Conservation (phyloP, 768 basidiomycete species). For the Naematelia aurantialba region DNA sequence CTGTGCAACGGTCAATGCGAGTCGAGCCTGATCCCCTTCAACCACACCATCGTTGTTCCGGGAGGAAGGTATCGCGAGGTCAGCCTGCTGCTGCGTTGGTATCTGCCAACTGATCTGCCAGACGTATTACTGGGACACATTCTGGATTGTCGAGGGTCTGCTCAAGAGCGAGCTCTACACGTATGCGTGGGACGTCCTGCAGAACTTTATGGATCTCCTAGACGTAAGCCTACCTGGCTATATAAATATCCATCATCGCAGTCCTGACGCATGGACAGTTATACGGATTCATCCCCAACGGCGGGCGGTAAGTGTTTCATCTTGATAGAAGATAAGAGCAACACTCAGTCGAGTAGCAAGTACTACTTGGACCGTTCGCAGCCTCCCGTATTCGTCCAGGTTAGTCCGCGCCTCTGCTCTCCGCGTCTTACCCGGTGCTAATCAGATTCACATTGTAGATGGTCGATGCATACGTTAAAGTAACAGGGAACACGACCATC, state of each 20-base stretch:
- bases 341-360: slow-evolving; percentile 50
- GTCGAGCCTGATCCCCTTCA: slow-evolving; percentile 80
- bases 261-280: slow-evolving; percentile 13
- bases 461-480: slow-evolving; percentile 75
- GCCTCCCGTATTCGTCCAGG: slow-evolving; percentile 81
- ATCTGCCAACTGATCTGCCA: slow-evolving; percentile 1
- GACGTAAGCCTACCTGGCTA: slow-evolving; percentile 49
- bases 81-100: background rate
- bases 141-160: slow-evolving; percentile 63
- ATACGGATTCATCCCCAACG: slow-evolving; percentile 91
- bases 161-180: slow-evolving; percentile 70
- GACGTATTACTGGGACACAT: slow-evolving; percentile 49
- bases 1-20: slow-evolving; percentile 67
- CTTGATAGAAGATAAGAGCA: background rate
- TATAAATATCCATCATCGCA: background rate
- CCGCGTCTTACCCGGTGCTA: slow-evolving; percentile 2
- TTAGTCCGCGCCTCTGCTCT: slow-evolving; percentile 43
- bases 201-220: slow-evolving; percentile 95
- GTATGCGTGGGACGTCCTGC: slow-evolving; percentile 70
- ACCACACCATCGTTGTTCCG: slow-evolving; percentile 86
- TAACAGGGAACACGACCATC: slow-evolving; percentile 69
- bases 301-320: slow-evolving; percentile 59
- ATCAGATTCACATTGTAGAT: slow-evolving; percentile 60
- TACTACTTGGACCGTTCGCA: slow-evolving; percentile 93
- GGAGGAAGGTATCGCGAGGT: slow-evolving; percentile 65